Percentiles rank a stretch among this genome's conserved stretches.
Evolutionary conservation across 768 basidiomycete species (phyloP).

Genomic region (Kondoa malvinella): DNA sequence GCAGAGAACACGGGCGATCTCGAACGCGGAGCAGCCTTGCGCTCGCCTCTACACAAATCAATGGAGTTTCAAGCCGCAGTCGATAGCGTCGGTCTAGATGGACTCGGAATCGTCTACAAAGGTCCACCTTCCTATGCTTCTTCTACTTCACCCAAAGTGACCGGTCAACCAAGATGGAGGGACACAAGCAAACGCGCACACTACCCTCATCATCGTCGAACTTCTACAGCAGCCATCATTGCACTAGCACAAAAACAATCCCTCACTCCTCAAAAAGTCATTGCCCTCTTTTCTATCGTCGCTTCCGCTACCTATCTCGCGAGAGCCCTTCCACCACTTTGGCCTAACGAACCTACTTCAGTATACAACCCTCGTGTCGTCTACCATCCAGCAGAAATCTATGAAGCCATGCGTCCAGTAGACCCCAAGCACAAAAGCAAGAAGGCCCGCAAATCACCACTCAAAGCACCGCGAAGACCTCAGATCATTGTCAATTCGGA

Average conservation of each 20-base stretch:
- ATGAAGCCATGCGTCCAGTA: not conserved
- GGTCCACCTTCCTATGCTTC: not conserved
- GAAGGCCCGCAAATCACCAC: not conserved
- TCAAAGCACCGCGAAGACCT: not conserved
- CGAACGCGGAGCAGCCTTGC: not conserved
- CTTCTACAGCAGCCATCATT: slow-evolving; percentile 2
- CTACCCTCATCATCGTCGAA: not conserved
- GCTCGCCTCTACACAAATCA: not conserved
- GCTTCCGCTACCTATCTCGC: slow-evolving; percentile 1
- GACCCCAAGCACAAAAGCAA: not conserved
- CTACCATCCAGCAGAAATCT: slow-evolving; percentile 2
- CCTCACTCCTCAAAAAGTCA: slow-evolving; percentile 2
- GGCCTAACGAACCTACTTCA: not conserved
- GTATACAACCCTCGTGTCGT: slow-evolving; percentile 4
- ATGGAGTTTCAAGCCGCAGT: not conserved
- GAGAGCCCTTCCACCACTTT: not conserved
- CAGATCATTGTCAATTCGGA: not conserved
- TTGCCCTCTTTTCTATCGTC: slow-evolving; percentile 5
- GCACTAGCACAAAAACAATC: not conserved
- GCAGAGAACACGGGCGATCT: not conserved
- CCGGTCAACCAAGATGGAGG: not conserved
- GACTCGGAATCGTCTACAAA: not conserved
- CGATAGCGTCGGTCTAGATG: not conserved
- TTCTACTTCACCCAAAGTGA: not conserved
- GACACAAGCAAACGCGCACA: not conserved